phyloP scores from a whole-genome alignment of 768 basidiomycete species.

The Hericium rajendrae region DNA sequence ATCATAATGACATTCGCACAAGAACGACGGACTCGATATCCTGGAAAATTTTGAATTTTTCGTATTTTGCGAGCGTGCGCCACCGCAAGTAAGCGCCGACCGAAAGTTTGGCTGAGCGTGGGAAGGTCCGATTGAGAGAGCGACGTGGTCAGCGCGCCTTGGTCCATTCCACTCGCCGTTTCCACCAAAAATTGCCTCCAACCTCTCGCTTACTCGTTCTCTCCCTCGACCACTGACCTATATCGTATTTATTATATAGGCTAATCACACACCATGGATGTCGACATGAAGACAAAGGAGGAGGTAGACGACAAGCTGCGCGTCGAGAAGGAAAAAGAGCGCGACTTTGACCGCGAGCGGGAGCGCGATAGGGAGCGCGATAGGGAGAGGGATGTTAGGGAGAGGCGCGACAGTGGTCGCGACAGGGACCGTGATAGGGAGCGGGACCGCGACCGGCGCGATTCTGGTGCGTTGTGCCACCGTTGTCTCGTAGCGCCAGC shows the following conservation, averaged over 20 bases:
- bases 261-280: slow-evolving; percentile 44
- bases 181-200: background rate
- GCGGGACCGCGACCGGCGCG: slow-evolving; percentile 32
- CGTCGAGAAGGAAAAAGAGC: slow-evolving; percentile 32
- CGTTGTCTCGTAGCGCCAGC: slow-evolving; percentile 2
- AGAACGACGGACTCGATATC: too few species aligned
- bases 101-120: background rate
- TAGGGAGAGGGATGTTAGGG: slow-evolving; percentile 23
- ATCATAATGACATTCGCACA: too few species aligned
- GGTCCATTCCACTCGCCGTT: background rate
- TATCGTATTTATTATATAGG: background rate
- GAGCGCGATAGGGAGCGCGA: slow-evolving; percentile 44
- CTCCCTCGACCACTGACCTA: background rate
- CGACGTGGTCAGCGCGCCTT: background rate
- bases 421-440: slow-evolving; percentile 27
- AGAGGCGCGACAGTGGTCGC: slow-evolving; percentile 21
- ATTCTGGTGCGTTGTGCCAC: slow-evolving; percentile 36
- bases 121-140: background rate
- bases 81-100: background rate
- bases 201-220: background rate
- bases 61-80: background rate
- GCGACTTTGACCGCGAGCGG: slow-evolving; percentile 33
- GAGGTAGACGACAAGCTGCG: slow-evolving; percentile 57
- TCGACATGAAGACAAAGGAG: slow-evolving; percentile 76
- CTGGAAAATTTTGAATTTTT: too few species aligned